Conservation (phyloP, 257 asterid genomes). For the Fraxinus cuspidata region DNA sequence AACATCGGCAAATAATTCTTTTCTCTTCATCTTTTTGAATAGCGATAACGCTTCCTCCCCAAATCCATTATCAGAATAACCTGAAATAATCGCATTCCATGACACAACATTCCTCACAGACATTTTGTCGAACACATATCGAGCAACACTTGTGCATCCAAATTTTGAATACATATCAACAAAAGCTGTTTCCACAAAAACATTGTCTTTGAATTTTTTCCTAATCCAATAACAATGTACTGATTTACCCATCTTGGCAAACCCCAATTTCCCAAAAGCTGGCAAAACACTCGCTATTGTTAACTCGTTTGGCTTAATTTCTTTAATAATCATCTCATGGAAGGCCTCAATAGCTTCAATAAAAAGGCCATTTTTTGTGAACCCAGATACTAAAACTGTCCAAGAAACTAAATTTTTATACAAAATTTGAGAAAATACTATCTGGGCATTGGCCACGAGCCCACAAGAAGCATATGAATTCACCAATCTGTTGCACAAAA, state of each 20-base stretch:
- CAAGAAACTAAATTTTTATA: conserved; percentile 57
- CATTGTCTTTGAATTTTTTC: conserved; percentile 33
- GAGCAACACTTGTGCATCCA: conserved; percentile 39
- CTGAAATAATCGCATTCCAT: conserved; percentile 59
- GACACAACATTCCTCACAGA: conserved; percentile 51
- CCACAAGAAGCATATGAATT: conserved; percentile 54
- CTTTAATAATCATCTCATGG: conserved; percentile 41
- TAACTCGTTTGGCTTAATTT: conserved; percentile 54
- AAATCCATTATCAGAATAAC: conserved; percentile 47
- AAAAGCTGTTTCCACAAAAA: conserved; percentile 54
- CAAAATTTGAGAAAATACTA: conserved; percentile 37
- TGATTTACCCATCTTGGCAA: conserved; percentile 44
- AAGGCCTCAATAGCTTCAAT: conserved; percentile 47
- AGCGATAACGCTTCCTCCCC: conserved; percentile 51
- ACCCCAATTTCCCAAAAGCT: conserved; percentile 49
- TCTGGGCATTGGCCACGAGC: conserved; percentile 36
- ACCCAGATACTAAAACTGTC: conserved; percentile 62
- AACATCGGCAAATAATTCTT: conserved; percentile 36
- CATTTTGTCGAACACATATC: conserved; percentile 57
- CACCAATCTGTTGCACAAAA: conserved; percentile 54
- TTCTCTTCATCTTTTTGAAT: conserved; percentile 47
- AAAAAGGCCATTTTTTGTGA: conserved; percentile 43
- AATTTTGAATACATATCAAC: conserved; percentile 54
- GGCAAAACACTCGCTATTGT: conserved; percentile 59
- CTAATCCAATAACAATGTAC: conserved; percentile 60